Evolutionary conservation across 225 moss, liverwort and hornwort genomes (phyloP).

Genomic region (Thuidium tamariscinum): DNA sequence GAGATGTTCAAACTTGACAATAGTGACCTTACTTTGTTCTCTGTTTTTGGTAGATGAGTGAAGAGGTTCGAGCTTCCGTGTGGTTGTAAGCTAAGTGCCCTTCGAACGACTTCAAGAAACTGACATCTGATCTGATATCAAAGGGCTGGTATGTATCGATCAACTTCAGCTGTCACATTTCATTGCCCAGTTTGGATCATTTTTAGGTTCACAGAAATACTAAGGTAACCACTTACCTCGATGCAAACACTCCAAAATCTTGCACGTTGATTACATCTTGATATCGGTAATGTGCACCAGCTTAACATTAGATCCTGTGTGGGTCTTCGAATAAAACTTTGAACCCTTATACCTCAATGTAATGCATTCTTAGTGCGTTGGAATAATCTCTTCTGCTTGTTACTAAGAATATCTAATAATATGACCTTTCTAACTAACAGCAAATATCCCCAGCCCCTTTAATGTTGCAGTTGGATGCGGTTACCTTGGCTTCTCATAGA

Average conservation of each 20-base stretch:
- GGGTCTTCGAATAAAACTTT: neutral
- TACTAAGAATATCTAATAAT: neutral
- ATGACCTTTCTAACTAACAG: neutral
- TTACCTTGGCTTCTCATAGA: neutral
- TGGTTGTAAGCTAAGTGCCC: neutral
- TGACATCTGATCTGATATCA: neutral
- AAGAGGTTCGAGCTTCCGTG: neutral
- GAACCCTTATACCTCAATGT: too few species aligned
- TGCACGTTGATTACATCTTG: neutral
- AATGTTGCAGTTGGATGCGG: neutral
- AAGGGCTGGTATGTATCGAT: neutral
- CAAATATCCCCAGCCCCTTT: neutral
- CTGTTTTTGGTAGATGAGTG: neutral
- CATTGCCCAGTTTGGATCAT: neutral
- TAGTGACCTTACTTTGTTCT: neutral
- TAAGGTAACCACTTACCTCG: neutral
- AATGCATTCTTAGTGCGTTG: neutral
- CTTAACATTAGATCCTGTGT: neutral
- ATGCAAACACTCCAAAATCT: neutral
- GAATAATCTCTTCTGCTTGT: neutral
- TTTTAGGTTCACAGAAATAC: neutral
- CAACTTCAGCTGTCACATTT: neutral
- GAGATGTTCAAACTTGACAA: neutral
- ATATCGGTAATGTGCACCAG: neutral
- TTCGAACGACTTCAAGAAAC: neutral